These are phyloP conservation scores for Colletotrichum gigasporum DNA, from an alignment of 2,329 filamentous ascomycete genomes.

Conservation along the genomic window DNA sequence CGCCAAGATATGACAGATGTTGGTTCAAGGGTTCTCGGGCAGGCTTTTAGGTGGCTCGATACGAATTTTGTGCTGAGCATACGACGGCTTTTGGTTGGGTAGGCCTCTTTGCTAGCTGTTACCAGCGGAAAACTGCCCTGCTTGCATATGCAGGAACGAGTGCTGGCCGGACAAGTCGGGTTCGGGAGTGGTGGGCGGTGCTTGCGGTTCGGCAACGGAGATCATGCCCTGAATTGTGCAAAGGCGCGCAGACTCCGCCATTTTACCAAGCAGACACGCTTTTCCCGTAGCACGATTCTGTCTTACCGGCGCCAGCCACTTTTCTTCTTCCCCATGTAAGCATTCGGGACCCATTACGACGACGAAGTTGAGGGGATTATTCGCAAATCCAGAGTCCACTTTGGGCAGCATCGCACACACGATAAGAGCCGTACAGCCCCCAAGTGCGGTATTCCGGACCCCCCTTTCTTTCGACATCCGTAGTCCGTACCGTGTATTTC, in stretches of 20 bases:
- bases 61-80: not conserved
- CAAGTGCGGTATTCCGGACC: constrained; percentile 3
- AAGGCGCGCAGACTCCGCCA: not conserved
- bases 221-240: constrained; percentile 3
- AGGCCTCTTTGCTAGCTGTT: too few species aligned
- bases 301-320: constrained; percentile 1
- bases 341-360: not conserved
- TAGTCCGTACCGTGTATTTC: too few species aligned
- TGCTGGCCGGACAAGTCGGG: not conserved
- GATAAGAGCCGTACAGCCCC: constrained; percentile 11
- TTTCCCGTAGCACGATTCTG: not conserved
- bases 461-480: constrained; percentile 3
- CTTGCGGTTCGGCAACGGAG: not conserved
- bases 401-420: constrained; percentile 7
- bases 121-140: not conserved
- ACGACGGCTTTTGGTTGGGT: too few species aligned
- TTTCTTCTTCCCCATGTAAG: not conserved
- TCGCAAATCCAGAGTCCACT: not conserved
- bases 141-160: not conserved
- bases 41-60: not conserved
- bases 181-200: too few species aligned
- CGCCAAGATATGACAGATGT: not conserved
- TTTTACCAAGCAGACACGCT: not conserved
- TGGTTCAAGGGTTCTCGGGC: constrained; percentile 5
- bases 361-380: not conserved